Base-by-base conservation (phyloP, 495 filamentous ascomycete genomes). In the Xylaria cubensis region DNA sequence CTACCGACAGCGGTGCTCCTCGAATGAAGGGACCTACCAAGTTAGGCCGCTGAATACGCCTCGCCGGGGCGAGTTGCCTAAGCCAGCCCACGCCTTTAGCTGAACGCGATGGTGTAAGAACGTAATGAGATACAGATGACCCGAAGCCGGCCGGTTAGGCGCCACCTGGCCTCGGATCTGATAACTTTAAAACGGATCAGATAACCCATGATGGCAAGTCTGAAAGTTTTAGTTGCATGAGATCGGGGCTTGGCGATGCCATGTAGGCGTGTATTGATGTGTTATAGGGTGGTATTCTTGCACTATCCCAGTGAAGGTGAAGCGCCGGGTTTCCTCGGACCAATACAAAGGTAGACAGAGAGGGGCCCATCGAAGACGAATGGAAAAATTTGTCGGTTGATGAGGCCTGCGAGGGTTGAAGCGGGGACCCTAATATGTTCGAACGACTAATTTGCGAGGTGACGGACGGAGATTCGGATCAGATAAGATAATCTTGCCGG, bases 161-260 rank as follows among this genome's bases (percentile, higher is more conserved):
- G 36, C 36, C 66, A 51, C 51, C 41, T 59, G 53, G 34, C n/a
- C 53, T 69, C 72, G 77, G 77, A 78, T 78, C 77, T 66, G 77
- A 78, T 78, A 78, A 78, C 75, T 77, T 77, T 51, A 73, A 77
- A 71, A 73, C 73, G 77, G 75, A 78, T 78, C 77, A 56, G 77
- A 78, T 78, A 77, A 78, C 64, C 71, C 67, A 67, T 76, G 72
- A 56, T 70, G 71, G 74, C 66, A 70, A 36, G 63, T 58, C 66
- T 42, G 58, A 64, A 72, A 64, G 21, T 32, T 42, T 42, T 51
- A 64, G 46, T 26, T 51, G 63, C 61, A 61, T 72, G 67, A 69
- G 72, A 56, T 70, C 26, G 58, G 64, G 68, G 56, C 72, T 76
- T 76, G 74, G 76, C 70, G 8, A 67, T 48, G 5, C 29, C 44